Evolutionary conservation across 1,139 yeast species (phyloP).

Genomic region (Martiniozyma asiatica): DNA sequence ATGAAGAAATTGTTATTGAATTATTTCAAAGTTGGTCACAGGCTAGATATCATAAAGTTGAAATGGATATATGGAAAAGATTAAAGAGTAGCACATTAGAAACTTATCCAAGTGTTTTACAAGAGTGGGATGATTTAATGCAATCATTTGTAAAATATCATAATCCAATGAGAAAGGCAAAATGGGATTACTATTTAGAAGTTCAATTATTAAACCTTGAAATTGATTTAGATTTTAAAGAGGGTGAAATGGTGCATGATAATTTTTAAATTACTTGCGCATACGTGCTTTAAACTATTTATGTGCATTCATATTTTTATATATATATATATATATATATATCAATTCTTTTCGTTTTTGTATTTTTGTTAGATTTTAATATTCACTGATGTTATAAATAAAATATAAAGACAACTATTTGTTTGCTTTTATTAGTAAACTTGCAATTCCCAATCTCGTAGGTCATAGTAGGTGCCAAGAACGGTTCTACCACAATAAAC

Average conservation of each 20-base stretch:
- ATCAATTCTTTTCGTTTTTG: no score
- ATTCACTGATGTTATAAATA: no score
- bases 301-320: no score
- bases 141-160: constrained; percentile 2
- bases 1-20: constrained; percentile 1
- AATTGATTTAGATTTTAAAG: constrained; percentile 2
- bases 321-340: no score
- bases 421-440: no score
- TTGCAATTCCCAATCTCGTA: no score
- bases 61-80: not conserved
- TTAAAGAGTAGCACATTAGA: not conserved
- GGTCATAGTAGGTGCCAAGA: no score
- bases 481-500: no score
- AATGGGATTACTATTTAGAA: not conserved
- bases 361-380: no score
- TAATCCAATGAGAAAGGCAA: constrained; percentile 3
- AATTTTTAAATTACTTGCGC: no score
- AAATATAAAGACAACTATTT: no score
- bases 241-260: constrained; percentile 2
- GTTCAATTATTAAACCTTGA: constrained; percentile 3
- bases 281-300: no score
- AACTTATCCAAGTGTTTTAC: not conserved
- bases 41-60: constrained; percentile 1
- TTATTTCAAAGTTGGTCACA: constrained; percentile 1
- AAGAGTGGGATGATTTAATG: constrained; percentile 1